phyloP scores from a whole-genome alignment of 2,329 filamentous ascomycete species.

The Magnaporthales sp. region DNA sequence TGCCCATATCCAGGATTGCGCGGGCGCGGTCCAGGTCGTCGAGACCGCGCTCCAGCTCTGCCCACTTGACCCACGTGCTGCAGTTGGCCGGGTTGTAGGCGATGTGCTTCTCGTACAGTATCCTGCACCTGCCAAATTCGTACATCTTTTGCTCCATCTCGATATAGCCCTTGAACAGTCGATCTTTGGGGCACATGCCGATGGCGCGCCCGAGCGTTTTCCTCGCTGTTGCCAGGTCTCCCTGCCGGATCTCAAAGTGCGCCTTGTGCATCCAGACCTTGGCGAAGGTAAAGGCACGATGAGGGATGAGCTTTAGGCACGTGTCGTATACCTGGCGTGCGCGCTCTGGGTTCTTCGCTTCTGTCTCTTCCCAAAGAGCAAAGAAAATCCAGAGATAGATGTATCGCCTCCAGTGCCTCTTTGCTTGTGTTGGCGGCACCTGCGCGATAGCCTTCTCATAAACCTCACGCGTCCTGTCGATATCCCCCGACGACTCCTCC shows the following conservation, averaged over 20 bases:
- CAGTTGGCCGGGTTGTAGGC: constrained; percentile 86
- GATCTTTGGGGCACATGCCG: constrained; percentile 93
- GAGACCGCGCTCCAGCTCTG: constrained; percentile 82
- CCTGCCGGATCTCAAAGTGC: constrained; percentile 85
- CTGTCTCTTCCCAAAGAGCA: constrained; percentile 87
- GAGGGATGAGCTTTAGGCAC: constrained; percentile 78
- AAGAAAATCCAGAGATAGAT: constrained; percentile 99
- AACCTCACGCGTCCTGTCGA: constrained; percentile 78
- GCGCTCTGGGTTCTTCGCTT: constrained; percentile 67
- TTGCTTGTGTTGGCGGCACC: constrained; percentile 89
- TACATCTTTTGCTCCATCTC: constrained; percentile 89
- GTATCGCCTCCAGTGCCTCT: constrained; percentile 93
- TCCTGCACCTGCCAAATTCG: constrained; percentile 86
- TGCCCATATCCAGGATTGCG: constrained; percentile 86
- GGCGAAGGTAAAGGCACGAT: constrained; percentile 95
- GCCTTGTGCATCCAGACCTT: constrained; percentile 94
- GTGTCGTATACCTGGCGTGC: constrained; percentile 87
- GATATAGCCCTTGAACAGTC: constrained; percentile 87
- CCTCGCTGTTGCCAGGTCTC: constrained; percentile 68
- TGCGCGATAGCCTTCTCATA: constrained; percentile 96
- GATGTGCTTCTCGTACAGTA: constrained; percentile 87
- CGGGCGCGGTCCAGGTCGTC: constrained; percentile 83
- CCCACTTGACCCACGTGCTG: constrained; percentile 94
- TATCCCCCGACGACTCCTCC: constrained; percentile 77
- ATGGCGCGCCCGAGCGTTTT: constrained; percentile 87